Base-by-base conservation (phyloP, 164 flowering plant genomes). In the Chloranthus sessilifolius region DNA sequence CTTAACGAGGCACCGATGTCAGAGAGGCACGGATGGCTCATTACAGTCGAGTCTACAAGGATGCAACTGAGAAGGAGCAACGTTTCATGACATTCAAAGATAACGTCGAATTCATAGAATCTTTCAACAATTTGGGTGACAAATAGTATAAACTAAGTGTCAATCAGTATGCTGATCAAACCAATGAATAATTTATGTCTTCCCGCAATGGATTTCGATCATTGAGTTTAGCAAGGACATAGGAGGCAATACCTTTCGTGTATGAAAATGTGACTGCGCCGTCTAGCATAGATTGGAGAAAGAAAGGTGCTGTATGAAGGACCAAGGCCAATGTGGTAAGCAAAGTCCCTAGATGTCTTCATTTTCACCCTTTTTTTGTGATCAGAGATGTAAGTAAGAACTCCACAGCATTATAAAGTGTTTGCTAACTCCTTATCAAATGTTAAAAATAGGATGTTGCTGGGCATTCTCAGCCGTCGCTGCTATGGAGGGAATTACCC, bases 301-400 rank as follows among this genome's bases (percentile, higher is more conserved):
- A 50, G 20, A 35, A 57, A 43, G 76, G 74, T 9, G 76, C 64
- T 24, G 76, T 74, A 47, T 73, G 23, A 70, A 70, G 41, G 46
- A 70, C 56, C 75, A 74, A 60, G 70, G 72, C 29, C 17, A 58
- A 30, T 71, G 76, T 50, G 76, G 78, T 74, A 19, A 39, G 43
- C 10, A 9, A 33, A 33, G 12, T 33, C 3, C 12, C 36, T 47
- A 9, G 47, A 53, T 8, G 50, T n/a, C n/a, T n/a, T n/a, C n/a
- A n/a, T n/a, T n/a, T n/a, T n/a, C n/a, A 5, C 57, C 52, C 1
- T 3, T 34, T 1, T 43, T 20, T 27, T 25, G 0, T 12, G 24
- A n/a, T 26, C n/a, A n/a, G n/a, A n/a, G n/a, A 2, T 15, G 4
- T 1, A 1, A 39, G 24, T n/a, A 39, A 7, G 16, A 1, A 39